These are phyloP conservation scores for Naganishia onofrii DNA, from an alignment of 768 basidiomycete species.

Conservation along the genomic window DNA sequence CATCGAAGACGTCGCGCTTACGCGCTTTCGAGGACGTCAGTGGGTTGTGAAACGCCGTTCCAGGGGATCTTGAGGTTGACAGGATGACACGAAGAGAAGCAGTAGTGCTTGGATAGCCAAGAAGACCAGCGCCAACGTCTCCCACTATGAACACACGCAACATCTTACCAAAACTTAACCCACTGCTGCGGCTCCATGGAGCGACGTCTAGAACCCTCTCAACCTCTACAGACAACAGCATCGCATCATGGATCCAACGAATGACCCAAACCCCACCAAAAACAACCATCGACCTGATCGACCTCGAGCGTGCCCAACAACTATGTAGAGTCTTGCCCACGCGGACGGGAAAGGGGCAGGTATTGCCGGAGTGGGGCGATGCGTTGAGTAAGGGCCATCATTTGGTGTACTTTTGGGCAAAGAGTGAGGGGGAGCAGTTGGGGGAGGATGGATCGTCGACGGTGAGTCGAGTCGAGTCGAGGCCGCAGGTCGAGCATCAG, in stretches of 20 bases:
- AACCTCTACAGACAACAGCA: neutral
- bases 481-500: too few species aligned
- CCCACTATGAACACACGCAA: neutral
- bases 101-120: neutral
- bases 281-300: slow-evolving; percentile 33
- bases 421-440: slow-evolving; percentile 36
- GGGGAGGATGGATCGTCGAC: slow-evolving; percentile 43
- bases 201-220: neutral
- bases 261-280: slow-evolving; percentile 23
- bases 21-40: neutral
- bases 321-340: slow-evolving; percentile 38
- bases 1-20: neutral
- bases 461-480: too few species aligned
- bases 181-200: neutral
- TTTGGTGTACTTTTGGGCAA: slow-evolving; percentile 39
- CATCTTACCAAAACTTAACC: neutral
- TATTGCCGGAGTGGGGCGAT: slow-evolving; percentile 22
- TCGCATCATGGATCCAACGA: slow-evolving; percentile 31
- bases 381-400: slow-evolving; percentile 35
- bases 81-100: too few species aligned
- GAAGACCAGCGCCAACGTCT: too few species aligned
- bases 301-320: slow-evolving; percentile 34
- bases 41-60: slow-evolving; percentile 11
- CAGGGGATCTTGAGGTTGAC: too few species aligned
- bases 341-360: slow-evolving; percentile 18